Base-by-base conservation (phyloP, 768 basidiomycete species). In the Boletus eberwhitei region DNA sequence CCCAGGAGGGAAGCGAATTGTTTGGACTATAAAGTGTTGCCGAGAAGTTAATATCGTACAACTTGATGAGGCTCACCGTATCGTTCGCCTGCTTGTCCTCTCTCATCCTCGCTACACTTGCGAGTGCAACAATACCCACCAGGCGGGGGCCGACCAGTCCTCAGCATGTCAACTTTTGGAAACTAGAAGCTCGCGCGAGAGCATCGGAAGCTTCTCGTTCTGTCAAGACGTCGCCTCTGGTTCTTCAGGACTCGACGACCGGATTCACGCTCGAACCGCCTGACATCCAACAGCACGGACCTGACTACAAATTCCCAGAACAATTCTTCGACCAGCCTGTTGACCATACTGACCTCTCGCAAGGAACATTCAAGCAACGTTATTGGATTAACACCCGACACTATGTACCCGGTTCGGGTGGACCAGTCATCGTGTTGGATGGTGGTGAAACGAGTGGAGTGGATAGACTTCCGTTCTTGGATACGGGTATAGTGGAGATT, bases 391-490 rank as follows among this genome's bases (percentile, higher is more conserved):
- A 87, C 65, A 82, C 83, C 19, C 80, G 89, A 34, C 85, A 91
- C 69, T 98, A 95, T 70, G 75, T 81, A 51, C 77, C 84, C 0
- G 79, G 85, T 7, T 71, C 78, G 2, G 84, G 85, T 41, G 89
- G 85, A 2, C 96, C 95, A 0, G 91, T 98, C 21, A 87, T 93
- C 60, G 83, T 98, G 2, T 73, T 98, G 21, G 96, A 98, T 69
- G 93, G 92, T 1, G 96, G 96, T 16, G 96, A 98, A 73, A 96
- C 93, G 4, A 87, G 82, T 57, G 96, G 93, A 19, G 84, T 83
- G 70, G 81, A 88, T 38, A 61, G 84, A 40, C 52, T 77, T 41
- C 74, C 73, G 22, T 79, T 76, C 64, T 63, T 77, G 59, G 86
- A 90, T 58, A 87, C 82, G 0, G 90, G 94, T 2, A 95, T 98